Percentiles rank a stretch among this genome's conserved stretches.
phyloP scores from a whole-genome alignment of 75 land plant species.

The Gnetum montanum region DNA sequence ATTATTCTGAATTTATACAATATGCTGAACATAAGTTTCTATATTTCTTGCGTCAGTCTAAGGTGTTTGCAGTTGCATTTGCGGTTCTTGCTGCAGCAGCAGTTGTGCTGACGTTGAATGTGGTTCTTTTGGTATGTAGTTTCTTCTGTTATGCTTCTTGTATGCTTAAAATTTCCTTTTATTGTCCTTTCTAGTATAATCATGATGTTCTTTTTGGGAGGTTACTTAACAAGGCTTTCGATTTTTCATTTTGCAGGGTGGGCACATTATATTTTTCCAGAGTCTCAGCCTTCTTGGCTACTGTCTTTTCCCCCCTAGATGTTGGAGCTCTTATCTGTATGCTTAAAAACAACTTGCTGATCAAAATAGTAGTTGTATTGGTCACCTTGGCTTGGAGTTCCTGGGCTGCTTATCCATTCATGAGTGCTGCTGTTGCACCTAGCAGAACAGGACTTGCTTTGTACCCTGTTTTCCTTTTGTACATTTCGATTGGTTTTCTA shows the following conservation, averaged over 20 bases:
- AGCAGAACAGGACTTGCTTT: constrained; percentile 70
- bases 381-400: constrained; percentile 92
- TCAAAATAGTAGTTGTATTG: constrained; percentile 67
- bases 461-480: constrained; percentile 66
- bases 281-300: constrained; percentile 92
- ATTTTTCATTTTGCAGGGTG: too few species aligned
- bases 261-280: constrained; percentile 92
- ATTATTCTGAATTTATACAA: too few species aligned
- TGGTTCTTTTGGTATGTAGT: constrained; percentile 81
- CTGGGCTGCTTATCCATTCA: constrained; percentile 95
- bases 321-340: constrained; percentile 86
- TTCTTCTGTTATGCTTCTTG: too few species aligned
- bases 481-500: constrained; percentile 65
- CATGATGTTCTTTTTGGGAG: too few species aligned
- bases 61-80: constrained; percentile 96
- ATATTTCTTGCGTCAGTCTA: too few species aligned
- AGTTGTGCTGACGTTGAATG: constrained; percentile 82
- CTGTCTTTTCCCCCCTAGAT: constrained; percentile 89
- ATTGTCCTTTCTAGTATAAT: too few species aligned
- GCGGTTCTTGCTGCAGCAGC: constrained; percentile 98
- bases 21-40: too few species aligned
- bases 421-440: constrained; percentile 71
- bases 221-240: too few species aligned
- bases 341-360: constrained; percentile 51
- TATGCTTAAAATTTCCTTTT: too few species aligned